These are phyloP conservation scores for Meyerozyma elateridarum DNA, from an alignment of 1,139 yeast species.

Conservation along the genomic window DNA sequence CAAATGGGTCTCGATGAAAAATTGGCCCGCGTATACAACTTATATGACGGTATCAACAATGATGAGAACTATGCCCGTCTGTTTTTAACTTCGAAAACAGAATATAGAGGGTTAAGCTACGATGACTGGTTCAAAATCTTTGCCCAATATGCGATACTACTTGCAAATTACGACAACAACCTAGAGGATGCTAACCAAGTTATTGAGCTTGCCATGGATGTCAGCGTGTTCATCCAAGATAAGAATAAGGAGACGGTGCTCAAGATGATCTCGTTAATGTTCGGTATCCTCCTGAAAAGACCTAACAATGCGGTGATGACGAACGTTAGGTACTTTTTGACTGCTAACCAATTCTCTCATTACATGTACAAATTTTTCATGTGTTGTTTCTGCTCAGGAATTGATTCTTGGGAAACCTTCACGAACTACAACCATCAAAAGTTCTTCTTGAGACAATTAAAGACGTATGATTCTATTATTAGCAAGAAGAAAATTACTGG, in stretches of 20 bases:
- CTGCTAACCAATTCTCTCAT: constrained; percentile 70
- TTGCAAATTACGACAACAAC: constrained; percentile 58
- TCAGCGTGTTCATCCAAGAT: constrained; percentile 71
- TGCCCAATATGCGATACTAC: constrained; percentile 67
- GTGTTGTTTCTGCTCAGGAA: constrained; percentile 63
- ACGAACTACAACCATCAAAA: constrained; percentile 84
- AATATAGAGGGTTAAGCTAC: constrained; percentile 71
- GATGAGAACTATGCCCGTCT: constrained; percentile 31
- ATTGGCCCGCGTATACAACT: constrained; percentile 59
- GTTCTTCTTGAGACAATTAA: constrained; percentile 80
- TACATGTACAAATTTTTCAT: constrained; percentile 63
- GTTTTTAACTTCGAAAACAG: constrained; percentile 42
- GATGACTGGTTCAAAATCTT: constrained; percentile 83
- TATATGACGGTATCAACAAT: constrained; percentile 59
- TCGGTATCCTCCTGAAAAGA: constrained; percentile 55
- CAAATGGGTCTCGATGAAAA: constrained; percentile 68
- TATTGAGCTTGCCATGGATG: constrained; percentile 68
- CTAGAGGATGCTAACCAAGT: constrained; percentile 63
- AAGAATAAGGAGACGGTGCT: constrained; percentile 51
- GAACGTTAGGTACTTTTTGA: constrained; percentile 57
- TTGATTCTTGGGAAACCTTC: constrained; percentile 52
- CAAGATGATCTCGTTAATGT: constrained; percentile 59
- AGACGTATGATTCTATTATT: constrained; percentile 74
- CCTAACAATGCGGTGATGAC: constrained; percentile 43
- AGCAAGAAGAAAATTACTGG: constrained; percentile 56